Base-by-base conservation (phyloP, 192 early-diverging fungal species). In the Geranomyces michiganensis region DNA sequence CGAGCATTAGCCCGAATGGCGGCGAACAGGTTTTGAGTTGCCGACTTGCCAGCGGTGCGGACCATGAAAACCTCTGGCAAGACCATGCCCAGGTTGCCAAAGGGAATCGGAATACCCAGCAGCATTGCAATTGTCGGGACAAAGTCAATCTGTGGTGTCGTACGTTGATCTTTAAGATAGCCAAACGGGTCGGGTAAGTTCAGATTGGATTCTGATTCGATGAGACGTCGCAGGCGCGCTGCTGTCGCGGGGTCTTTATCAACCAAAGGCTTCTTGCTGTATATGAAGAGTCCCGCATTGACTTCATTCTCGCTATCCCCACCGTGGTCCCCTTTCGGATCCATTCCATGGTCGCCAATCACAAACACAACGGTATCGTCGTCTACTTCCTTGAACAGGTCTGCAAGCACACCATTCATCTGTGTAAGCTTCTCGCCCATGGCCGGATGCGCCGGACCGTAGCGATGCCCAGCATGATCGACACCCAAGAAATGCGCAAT, bases 301-400 rank as follows among this genome's bases (percentile, higher is more conserved):
- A 97, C 77, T 70, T 99, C 97, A 59, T 91, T 85, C 49, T 90
- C 88, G 72, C 90, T 93, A 65, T 99, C 97, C 24, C 97, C 97
- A 17, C 97, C 97, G 62, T 99, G 97, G 75, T 99, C 94, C 14
- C 97, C 97, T 76, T 93, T 92, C 10, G 77, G 67, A 45, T 94
- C 93, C 97, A 99, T 99, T 8, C 97, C 97, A 68, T 99, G 97
- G 75, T 99, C 97, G 32, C 97, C 97, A 81, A 97, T 88, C 22
- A 99, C 90, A 17, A 94, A 81, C 10, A 97, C 81, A 13, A 93
- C 76, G 0, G 96, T 96, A 14, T 94, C 86, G 13, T 91, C 79
- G 64, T 93, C 88, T 3, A 97, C 76, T 26, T 81, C 73, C 0
- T 82, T 73, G 26, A 93, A 77, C 6, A 96, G 72, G 4, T 84